Conservation (phyloP, 75 land plant genomes). For the Isoetes taiwanensis region DNA sequence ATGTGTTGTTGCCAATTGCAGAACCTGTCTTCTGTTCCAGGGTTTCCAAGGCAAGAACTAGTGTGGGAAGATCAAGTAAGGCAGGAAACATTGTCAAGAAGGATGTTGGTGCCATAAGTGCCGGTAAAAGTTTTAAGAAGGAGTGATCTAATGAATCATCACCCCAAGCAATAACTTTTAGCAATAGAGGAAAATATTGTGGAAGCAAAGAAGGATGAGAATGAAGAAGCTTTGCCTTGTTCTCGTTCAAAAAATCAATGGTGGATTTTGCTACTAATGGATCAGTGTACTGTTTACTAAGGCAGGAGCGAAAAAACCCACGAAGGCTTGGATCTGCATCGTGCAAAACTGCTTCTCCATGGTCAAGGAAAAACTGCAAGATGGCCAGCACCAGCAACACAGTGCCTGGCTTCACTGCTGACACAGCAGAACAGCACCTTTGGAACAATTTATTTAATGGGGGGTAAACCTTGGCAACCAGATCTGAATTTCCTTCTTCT, state of each 20-base stretch:
- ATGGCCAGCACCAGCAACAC: constrained; percentile 64
- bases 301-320: constrained; percentile 71
- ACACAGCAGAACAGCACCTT: constrained; percentile 39
- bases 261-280: constrained; percentile 69
- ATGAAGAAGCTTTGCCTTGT: constrained; percentile 55
- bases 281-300: constrained; percentile 91
- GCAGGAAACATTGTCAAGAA: constrained; percentile 85
- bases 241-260: constrained; percentile 54
- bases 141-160: constrained; percentile 61
- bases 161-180: constrained; percentile 93
- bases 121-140: constrained; percentile 61
- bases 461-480: constrained; percentile 69
- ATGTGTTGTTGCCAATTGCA: not conserved
- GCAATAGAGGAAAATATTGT: constrained; percentile 83
- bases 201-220: constrained; percentile 71
- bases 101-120: constrained; percentile 56
- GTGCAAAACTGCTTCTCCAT: constrained; percentile 77
- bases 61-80: constrained; percentile 64
- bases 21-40: not conserved
- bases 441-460: constrained; percentile 76
- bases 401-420: constrained; percentile 43
- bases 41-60: not conserved
- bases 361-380: constrained; percentile 91
- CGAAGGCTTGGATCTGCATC: constrained; percentile 86
- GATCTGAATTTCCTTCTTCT: constrained; percentile 52